Percentiles rank a stretch among this genome's conserved stretches.
phyloP scores from a whole-genome alignment of 805 yeast species.

The Starmerella gropengiesseri region DNA sequence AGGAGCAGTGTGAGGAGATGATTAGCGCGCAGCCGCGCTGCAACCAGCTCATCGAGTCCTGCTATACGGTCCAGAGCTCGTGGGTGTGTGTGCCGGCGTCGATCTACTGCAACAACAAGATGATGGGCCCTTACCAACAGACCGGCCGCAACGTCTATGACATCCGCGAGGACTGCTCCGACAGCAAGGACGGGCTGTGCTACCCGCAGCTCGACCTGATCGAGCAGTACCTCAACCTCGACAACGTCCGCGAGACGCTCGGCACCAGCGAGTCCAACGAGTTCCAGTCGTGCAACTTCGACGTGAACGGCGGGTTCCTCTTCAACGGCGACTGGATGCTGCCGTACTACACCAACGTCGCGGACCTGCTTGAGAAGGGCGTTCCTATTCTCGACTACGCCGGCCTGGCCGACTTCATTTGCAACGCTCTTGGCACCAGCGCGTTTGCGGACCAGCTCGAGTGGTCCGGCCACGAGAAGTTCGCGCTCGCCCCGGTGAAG shows the following conservation, averaged over 20 bases:
- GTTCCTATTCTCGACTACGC: conserved; percentile 80
- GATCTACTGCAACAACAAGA: conserved; percentile 65
- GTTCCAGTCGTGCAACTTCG: conserved; percentile 66
- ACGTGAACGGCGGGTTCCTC: conserved; percentile 63
- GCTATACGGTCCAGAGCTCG: conserved; percentile 60
- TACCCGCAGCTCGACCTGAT: conserved; percentile 63
- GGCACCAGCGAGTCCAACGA: conserved; percentile 71
- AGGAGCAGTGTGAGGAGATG: conserved; percentile 66
- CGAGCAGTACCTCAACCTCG: conserved; percentile 63
- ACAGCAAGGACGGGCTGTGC: conserved; percentile 38
- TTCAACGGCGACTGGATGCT: conserved; percentile 56
- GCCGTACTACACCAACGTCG: conserved; percentile 50
- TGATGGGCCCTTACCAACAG: conserved; percentile 62
- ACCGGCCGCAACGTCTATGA: conserved; percentile 85
- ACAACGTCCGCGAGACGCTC: conserved; percentile 59
- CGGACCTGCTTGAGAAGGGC: conserved; percentile 51
- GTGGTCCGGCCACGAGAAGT: conserved; percentile 50
- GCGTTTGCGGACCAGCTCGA: conserved; percentile 65
- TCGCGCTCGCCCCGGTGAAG: conserved; percentile 30
- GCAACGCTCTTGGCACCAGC: conserved; percentile 85
- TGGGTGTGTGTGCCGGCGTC: conserved; percentile 86
- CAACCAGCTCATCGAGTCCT: conserved; percentile 53
- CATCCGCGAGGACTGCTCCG: conserved; percentile 54
- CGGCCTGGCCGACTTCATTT: conserved; percentile 88
- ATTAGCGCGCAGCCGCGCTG: conserved; percentile 60